Conservation (phyloP, 179 eudicot species). For the Nepenthes alata region DNA sequence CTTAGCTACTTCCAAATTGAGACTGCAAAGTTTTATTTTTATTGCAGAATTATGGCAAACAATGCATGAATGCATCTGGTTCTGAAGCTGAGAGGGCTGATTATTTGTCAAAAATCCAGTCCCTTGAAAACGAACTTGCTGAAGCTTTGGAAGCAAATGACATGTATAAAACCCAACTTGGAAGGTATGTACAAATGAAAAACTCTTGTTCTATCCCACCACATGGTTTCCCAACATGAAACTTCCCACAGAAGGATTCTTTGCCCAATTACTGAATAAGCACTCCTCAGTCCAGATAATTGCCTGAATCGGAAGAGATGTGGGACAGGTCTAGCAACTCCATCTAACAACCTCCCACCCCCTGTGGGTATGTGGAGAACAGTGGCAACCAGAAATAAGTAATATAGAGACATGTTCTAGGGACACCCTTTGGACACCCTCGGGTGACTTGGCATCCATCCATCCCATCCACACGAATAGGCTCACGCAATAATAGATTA, state of each 20-base stretch:
- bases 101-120: constrained; percentile 27
- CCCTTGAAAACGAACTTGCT: constrained; percentile 52
- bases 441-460: too few species aligned
- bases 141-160: constrained; percentile 64
- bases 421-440: too few species aligned
- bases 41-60: constrained; percentile 18
- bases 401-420: too few species aligned
- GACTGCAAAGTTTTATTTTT: background rate
- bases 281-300: background rate
- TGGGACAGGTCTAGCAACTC: too few species aligned
- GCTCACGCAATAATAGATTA: too few species aligned
- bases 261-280: background rate
- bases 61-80: background rate
- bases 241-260: background rate
- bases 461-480: too few species aligned
- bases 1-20: background rate
- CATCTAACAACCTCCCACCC: too few species aligned
- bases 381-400: too few species aligned
- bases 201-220: background rate
- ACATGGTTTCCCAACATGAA: background rate
- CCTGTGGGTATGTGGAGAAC: too few species aligned
- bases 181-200: constrained; percentile 27
- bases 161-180: constrained; percentile 53
- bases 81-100: constrained; percentile 20
- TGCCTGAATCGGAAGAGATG: background rate